Percentiles rank a stretch among this genome's conserved stretches.
Conservation (phyloP, 495 filamentous ascomycete genomes). For the Podospora didyma region DNA sequence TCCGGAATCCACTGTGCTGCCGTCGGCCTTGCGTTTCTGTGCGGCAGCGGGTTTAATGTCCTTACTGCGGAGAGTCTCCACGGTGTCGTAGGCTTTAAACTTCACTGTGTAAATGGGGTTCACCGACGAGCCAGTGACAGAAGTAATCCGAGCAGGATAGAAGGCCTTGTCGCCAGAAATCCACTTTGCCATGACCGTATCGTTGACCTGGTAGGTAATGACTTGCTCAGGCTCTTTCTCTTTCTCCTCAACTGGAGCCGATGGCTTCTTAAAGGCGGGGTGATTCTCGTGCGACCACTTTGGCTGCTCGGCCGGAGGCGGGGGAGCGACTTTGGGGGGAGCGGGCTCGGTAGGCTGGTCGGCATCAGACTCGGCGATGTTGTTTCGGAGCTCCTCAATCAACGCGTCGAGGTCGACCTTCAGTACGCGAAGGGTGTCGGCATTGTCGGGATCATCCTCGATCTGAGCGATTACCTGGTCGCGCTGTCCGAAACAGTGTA, state of each 20-base stretch:
- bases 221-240: slow-evolving; percentile 41
- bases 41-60: slow-evolving; percentile 74
- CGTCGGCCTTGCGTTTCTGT: slow-evolving; percentile 91
- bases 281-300: slow-evolving; percentile 75
- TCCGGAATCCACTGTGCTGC: slow-evolving; percentile 49
- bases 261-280: slow-evolving; percentile 59
- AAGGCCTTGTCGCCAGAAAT: slow-evolving; percentile 81
- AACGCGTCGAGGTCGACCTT: slow-evolving; percentile 79
- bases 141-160: slow-evolving; percentile 90
- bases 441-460: slow-evolving; percentile 80
- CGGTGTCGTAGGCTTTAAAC: slow-evolving; percentile 85
- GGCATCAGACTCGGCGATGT: slow-evolving; percentile 75
- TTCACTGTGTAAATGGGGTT: slow-evolving; percentile 90
- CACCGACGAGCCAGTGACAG: slow-evolving; percentile 83
- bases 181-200: slow-evolving; percentile 87
- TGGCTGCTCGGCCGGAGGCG: slow-evolving; percentile 44
- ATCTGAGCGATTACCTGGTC: slow-evolving; percentile 74
- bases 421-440: slow-evolving; percentile 74
- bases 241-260: slow-evolving; percentile 33
- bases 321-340: slow-evolving; percentile 38
- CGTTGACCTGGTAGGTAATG: slow-evolving; percentile 73
- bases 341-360: slow-evolving; percentile 10
- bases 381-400: slow-evolving; percentile 71
- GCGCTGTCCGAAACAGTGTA: slow-evolving; percentile 49
- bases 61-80: slow-evolving; percentile 78